Base-by-base conservation (phyloP, 1,284 basidiomycete species). In the Tilletiopsis washingtonensis region DNA sequence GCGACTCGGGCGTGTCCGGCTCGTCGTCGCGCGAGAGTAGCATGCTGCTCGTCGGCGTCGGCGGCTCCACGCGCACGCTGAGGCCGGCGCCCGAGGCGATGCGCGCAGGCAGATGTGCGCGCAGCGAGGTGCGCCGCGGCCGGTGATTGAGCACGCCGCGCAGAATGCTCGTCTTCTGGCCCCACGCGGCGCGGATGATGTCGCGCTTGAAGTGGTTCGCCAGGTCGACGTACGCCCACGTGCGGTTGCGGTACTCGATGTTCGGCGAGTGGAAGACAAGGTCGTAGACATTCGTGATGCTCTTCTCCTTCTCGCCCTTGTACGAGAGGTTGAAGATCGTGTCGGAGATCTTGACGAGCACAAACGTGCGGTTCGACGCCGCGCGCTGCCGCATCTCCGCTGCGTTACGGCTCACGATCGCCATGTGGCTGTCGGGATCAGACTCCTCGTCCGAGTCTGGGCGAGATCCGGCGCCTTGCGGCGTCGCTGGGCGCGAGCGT, bases 241-340 rank as follows among this genome's bases (percentile, higher is more conserved):
- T 90, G 73, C 88, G 84, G 71, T 91, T 89, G 57, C 82, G 81
- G 74, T 89, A 91, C 64, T 85, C 83, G 43, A 94, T 73, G 12
- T 69, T 66, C 3, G 80, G 80, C 12, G 76, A 76, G 40, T 74
- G 71, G 67, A 79, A 77, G 27, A 76, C 76, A 50, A 81, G 75
- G 54, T 80, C 78, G 60, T 77, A 78, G 26, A 79, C 64, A 51
- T 80, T 76, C 2, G 77, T 76, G 44, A 77, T 68, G 23, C 75
- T 75, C 62, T 76, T 78, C 23, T 75, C 67, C 51, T 74, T 75
- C 44, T 79, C 78, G 45, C 77, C 77, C 59, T 79, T 80, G 73
- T 78, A 81, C 41, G 64, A 69, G 23, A 62, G 42, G 36, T 57
- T 61, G 20, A 68, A 56, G 40, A 74, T 77, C 4, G 70, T 86